Percentiles rank a stretch among this genome's conserved stretches.
These are phyloP conservation scores for Thalassiosira exigua DNA, from an alignment of 352 stramenopile genomes.

Conservation along the genomic window DNA sequence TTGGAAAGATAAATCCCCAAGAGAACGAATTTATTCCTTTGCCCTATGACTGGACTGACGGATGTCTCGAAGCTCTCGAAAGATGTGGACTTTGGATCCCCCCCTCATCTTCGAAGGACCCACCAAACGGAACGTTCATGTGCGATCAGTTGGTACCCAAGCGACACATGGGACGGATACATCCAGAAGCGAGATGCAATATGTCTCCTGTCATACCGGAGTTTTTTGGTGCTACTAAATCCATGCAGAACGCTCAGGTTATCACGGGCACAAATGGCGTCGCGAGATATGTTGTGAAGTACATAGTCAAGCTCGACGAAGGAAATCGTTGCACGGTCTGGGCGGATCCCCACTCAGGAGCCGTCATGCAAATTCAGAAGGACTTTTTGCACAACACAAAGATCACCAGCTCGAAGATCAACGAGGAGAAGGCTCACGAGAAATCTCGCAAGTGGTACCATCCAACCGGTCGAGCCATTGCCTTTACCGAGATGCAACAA, in stretches of 20 bases:
- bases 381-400: conserved; percentile 47
- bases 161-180: conserved; percentile 27
- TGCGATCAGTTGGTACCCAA: conserved; percentile 24
- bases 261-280: conserved; percentile 29
- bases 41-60: conserved; percentile 23
- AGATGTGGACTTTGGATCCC: conserved; percentile 10
- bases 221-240: conserved; percentile 31
- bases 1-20: neutral
- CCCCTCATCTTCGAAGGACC: neutral
- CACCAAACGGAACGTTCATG: conserved; percentile 19
- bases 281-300: conserved; percentile 38
- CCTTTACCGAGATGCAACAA: conserved; percentile 13
- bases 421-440: conserved; percentile 31
- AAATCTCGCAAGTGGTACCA: conserved; percentile 13
- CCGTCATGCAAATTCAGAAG: conserved; percentile 12
- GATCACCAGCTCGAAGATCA: conserved; percentile 15
- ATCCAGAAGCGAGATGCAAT: conserved; percentile 31
- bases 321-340: conserved; percentile 27
- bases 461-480: neutral
- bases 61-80: conserved; percentile 10
- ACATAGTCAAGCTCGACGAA: conserved; percentile 36
- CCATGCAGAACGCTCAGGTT: conserved; percentile 39
- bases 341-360: conserved; percentile 16
- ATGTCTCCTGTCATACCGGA: conserved; percentile 31
- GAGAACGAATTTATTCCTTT: conserved; percentile 20